Percentiles rank a stretch among this genome's conserved stretches.
Conservation (phyloP, 1,284 basidiomycete genomes). For the Fomitopsis pinicola region DNA sequence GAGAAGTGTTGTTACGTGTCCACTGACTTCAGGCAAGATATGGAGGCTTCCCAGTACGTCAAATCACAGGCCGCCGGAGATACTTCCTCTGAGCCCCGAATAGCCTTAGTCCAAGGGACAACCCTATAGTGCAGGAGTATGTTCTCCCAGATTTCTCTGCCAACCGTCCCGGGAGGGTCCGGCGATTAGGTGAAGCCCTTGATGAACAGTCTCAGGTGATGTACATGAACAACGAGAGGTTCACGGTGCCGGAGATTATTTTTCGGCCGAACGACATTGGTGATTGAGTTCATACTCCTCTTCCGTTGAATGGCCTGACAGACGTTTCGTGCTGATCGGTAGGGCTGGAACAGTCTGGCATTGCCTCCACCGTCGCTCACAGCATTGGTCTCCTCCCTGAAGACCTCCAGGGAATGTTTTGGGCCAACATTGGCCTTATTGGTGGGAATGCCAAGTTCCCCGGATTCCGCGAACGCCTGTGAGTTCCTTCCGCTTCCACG, state of each 20-base stretch:
- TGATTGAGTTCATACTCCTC: constrained; percentile 24
- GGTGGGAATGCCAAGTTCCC: constrained; percentile 80
- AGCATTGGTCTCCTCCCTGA: constrained; percentile 72
- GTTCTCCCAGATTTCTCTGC: constrained; percentile 84
- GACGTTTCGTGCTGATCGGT: constrained; percentile 6
- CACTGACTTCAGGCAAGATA: constrained; percentile 66
- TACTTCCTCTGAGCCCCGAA: constrained; percentile 6
- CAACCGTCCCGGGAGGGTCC: constrained; percentile 67
- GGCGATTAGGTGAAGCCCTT: constrained; percentile 46
- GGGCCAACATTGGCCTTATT: constrained; percentile 88
- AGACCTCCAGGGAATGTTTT: constrained; percentile 87
- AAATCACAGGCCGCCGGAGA: constrained; percentile 5
- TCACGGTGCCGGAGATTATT: constrained; percentile 83
- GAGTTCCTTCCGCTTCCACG: constrained; percentile 24
- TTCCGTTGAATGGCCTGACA: constrained; percentile 8
- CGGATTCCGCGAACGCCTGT: constrained; percentile 76
- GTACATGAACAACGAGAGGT: constrained; percentile 86
- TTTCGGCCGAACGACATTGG: constrained; percentile 90
- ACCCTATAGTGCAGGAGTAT: constrained; percentile 81
- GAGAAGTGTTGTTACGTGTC: constrained; percentile 86
- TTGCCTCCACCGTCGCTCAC: constrained; percentile 71
- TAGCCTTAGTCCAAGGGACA: constrained; percentile 48
- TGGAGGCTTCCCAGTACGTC: constrained; percentile 77
- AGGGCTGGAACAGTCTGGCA: constrained; percentile 81
- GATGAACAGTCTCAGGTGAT: constrained; percentile 75